phyloP scores from a whole-genome alignment of 2,329 filamentous ascomycete genomes.

The Colletotrichum magnum region DNA sequence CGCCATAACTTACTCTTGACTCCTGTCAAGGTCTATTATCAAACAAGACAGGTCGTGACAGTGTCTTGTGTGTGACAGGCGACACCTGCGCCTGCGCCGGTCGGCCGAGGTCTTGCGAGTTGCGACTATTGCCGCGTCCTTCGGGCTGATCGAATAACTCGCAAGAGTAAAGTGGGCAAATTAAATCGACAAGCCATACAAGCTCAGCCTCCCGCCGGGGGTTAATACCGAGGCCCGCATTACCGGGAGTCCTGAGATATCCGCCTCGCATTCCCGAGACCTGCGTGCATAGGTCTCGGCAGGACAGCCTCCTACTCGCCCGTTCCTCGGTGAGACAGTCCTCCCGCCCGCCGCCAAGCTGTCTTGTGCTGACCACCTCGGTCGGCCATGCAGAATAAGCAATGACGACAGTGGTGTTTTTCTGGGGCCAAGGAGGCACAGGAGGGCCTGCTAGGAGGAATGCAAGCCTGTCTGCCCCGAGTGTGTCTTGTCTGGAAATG shows the following conservation, averaged over 20 bases:
- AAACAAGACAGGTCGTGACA: constrained; percentile 34
- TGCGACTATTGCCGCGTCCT: background rate
- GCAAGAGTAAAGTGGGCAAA: background rate
- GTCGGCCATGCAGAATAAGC: constrained; percentile 33
- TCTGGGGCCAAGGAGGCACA: background rate
- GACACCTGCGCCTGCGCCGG: constrained; percentile 11
- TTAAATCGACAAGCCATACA: constrained; percentile 1
- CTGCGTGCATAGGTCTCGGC: constrained; percentile 26
- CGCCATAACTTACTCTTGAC: constrained; percentile 30
- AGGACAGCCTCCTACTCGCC: constrained; percentile 31
- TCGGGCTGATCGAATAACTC: constrained; percentile 1
- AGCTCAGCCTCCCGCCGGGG: constrained; percentile 11
- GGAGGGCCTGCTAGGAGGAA: background rate
- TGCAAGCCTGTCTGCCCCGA: background rate
- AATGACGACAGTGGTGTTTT: constrained; percentile 24
- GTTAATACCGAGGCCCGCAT: constrained; percentile 37
- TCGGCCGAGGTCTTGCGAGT: constrained; percentile 15
- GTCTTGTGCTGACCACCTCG: constrained; percentile 27
- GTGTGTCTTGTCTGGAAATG: no score
- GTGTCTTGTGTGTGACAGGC: constrained; percentile 25
- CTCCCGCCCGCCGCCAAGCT: constrained; percentile 1
- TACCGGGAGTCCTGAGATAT: constrained; percentile 31
- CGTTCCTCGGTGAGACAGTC: constrained; percentile 18
- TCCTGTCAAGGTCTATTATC: constrained; percentile 26
- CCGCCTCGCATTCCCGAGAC: constrained; percentile 37